Percentiles rank a stretch among this genome's conserved stretches.
Conservation (phyloP, 805 yeast species). For the Hanseniaspora thailandica region DNA sequence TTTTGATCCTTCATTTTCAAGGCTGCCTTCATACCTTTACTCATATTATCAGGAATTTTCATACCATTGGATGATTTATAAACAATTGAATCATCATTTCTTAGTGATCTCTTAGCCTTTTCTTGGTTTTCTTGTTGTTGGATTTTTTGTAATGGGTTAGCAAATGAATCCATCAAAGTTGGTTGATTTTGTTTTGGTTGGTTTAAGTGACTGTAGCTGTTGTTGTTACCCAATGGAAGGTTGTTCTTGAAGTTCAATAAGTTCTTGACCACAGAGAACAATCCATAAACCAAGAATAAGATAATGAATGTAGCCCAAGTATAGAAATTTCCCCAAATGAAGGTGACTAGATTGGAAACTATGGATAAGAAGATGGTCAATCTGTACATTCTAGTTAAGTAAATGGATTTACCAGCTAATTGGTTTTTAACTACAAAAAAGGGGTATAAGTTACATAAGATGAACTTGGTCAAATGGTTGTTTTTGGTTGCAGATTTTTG, state of each 20-base stretch:
- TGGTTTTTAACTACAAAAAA: constrained; percentile 1
- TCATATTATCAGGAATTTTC: constrained; percentile 13
- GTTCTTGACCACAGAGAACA: not conserved
- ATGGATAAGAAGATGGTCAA: not conserved
- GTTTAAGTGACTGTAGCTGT: not conserved
- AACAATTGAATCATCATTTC: not conserved
- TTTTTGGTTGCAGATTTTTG: not conserved
- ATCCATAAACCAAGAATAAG: not conserved
- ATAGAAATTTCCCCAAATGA: constrained; percentile 10
- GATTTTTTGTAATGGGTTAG: not conserved
- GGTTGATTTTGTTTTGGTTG: not conserved
- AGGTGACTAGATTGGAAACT: not conserved
- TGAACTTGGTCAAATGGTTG: constrained; percentile 7
- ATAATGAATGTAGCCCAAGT: not conserved
- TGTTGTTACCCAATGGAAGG: not conserved
- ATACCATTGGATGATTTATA: constrained; percentile 12
- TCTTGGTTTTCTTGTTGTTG: constrained; percentile 2
- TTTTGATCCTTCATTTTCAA: constrained; percentile 10
- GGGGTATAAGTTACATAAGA: constrained; percentile 8
- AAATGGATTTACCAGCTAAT: not conserved
- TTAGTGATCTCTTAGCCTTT: not conserved
- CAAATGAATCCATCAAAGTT: constrained; percentile 9
- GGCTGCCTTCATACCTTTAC: constrained; percentile 14
- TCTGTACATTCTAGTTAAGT: constrained; percentile 9
- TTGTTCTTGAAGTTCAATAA: not conserved